These are phyloP conservation scores for Gynochthodes officinalis DNA, from an alignment of 257 asterid species.

Conservation along the genomic window DNA sequence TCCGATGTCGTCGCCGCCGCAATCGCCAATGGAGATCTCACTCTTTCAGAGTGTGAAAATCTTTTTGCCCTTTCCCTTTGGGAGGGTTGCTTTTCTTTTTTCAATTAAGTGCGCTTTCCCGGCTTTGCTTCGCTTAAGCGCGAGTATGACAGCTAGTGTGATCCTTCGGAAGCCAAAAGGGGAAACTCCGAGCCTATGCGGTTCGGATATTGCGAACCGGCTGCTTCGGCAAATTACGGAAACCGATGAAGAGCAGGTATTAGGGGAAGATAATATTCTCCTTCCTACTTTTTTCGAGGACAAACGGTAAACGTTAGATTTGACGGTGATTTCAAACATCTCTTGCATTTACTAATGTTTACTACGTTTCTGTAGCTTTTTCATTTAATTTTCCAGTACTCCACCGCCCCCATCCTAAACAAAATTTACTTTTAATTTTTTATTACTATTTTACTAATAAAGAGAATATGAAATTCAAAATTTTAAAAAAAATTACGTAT, in stretches of 20 bases:
- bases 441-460: too few relatives aligned
- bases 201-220: constrained; percentile 27
- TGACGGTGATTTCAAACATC: constrained; percentile 6
- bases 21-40: constrained; percentile 17
- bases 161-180: constrained; percentile 17
- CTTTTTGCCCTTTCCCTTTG: not conserved
- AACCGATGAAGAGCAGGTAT: constrained; percentile 16
- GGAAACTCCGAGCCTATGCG: constrained; percentile 31
- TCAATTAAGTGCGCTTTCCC: constrained; percentile 13
- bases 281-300: constrained; percentile 16
- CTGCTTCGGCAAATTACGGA: constrained; percentile 27
- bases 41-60: not conserved
- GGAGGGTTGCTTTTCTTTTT: not conserved
- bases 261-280: constrained; percentile 1
- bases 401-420: too few relatives aligned
- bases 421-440: too few relatives aligned
- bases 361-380: too few relatives aligned
- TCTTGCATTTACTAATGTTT: too few relatives aligned
- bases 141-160: constrained; percentile 7
- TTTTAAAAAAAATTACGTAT: too few relatives aligned
- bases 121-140: constrained; percentile 12
- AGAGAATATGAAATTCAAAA: too few relatives aligned
- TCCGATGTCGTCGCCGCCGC: constrained; percentile 40
- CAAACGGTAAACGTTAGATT: constrained; percentile 15
- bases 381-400: too few relatives aligned